Conservation (phyloP, 208 protist genomes). For the Trypanosoma lewisi region DNA sequence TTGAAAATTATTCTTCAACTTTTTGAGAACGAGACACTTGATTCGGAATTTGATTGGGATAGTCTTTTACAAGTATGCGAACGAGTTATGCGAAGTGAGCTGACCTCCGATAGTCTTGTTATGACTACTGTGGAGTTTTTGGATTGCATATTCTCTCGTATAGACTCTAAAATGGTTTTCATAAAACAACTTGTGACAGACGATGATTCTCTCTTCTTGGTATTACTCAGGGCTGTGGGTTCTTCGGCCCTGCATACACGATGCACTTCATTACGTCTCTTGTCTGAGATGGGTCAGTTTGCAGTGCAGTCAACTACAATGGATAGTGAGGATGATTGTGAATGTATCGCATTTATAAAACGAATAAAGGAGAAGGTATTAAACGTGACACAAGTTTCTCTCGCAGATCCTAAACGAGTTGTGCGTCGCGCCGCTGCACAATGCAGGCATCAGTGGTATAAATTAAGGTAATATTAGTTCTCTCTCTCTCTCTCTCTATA, state of each 20-base stretch:
- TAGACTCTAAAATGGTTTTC: conserved; percentile 16
- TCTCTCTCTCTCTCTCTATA: conserved; percentile 15
- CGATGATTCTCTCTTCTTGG: conserved; percentile 6
- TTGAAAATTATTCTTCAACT: conserved; percentile 14
- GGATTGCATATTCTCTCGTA: conserved; percentile 6
- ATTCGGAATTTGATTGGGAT: conserved; percentile 12
- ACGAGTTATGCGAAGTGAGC: conserved; percentile 1
- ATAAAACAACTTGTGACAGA: conserved; percentile 4
- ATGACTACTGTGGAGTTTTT: conserved; percentile 15
- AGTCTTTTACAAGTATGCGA: conserved; percentile 16
- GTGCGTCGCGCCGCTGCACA: conserved; percentile 55
- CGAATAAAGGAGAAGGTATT: conserved; percentile 33
- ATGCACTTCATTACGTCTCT: conserved; percentile 18
- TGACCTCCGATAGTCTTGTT: conserved; percentile 2
- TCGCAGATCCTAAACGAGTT: conserved; percentile 58
- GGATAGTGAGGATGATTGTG: conserved; percentile 8
- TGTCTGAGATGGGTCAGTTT: conserved; percentile 19
- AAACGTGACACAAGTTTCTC: conserved; percentile 23
- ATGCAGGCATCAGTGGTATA: conserved; percentile 64
- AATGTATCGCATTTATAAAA: not conserved
- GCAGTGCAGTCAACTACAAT: not conserved
- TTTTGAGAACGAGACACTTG: conserved; percentile 4
- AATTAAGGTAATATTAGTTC: conserved; percentile 34
- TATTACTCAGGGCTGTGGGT: conserved; percentile 11
- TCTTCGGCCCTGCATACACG: conserved; percentile 6